Evolutionary conservation across 768 basidiomycete species (phyloP).

Genomic region (Boletus reticulatus): DNA sequence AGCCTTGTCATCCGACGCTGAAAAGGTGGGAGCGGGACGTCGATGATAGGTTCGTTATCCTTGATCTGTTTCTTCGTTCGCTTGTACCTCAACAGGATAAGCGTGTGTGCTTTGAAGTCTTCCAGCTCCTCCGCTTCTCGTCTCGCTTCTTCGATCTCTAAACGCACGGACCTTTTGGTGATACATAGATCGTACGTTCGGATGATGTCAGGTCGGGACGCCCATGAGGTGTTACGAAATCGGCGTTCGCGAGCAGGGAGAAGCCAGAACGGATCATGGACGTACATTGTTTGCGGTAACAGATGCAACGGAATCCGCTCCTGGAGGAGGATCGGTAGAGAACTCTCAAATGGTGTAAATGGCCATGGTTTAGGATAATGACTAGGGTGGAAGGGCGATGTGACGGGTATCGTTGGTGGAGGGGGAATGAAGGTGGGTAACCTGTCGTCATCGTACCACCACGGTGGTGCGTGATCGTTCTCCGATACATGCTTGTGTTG

Average conservation of each 20-base stretch:
- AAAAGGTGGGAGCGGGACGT: slow-evolving; percentile 28
- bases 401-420: slow-evolving; percentile 7
- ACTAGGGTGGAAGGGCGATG: slow-evolving; percentile 31
- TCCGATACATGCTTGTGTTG: too few species aligned
- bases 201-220: slow-evolving; percentile 28
- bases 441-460: not conserved
- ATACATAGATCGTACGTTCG: slow-evolving; percentile 31
- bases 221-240: slow-evolving; percentile 23
- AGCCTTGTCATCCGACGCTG: slow-evolving; percentile 18
- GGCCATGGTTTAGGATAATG: slow-evolving; percentile 44
- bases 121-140: slow-evolving; percentile 7
- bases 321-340: slow-evolving; percentile 27
- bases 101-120: slow-evolving; percentile 13
- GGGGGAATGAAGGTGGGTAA: not conserved
- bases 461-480: too few species aligned
- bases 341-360: slow-evolving; percentile 33
- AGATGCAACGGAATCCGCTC: slow-evolving; percentile 33
- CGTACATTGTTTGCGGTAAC: slow-evolving; percentile 40
- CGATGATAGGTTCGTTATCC: slow-evolving; percentile 29
- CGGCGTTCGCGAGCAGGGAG: slow-evolving; percentile 18
- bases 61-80: slow-evolving; percentile 18
- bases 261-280: slow-evolving; percentile 43
- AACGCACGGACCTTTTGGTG: not conserved
- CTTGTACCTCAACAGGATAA: slow-evolving; percentile 21
- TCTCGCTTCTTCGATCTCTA: slow-evolving; percentile 1